phyloP scores from a whole-genome alignment of 805 yeast species.

The Komagataella ulmi region DNA sequence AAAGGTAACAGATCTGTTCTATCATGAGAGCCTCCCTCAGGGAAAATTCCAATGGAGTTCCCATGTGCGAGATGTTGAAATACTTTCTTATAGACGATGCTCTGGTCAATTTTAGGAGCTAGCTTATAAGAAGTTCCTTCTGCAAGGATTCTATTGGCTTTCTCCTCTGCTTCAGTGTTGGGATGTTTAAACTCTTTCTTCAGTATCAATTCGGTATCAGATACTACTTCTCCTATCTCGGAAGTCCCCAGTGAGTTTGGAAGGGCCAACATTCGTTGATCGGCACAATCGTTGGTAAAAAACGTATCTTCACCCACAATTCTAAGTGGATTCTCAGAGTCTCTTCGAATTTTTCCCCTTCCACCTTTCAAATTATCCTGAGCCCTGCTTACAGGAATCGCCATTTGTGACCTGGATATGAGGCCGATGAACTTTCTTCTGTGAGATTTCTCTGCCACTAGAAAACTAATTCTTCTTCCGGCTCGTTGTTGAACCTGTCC shows the following conservation, averaged over 20 bases:
- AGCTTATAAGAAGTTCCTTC: slow-evolving; percentile 48
- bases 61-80: slow-evolving; percentile 74
- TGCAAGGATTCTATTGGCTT: slow-evolving; percentile 23
- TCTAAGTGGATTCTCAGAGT: slow-evolving; percentile 30
- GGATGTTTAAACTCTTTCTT: slow-evolving; percentile 50
- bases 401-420: slow-evolving; percentile 58
- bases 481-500: slow-evolving; percentile 52
- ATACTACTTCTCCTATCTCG: slow-evolving; percentile 51
- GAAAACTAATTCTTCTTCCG: slow-evolving; percentile 32
- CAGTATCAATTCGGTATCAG: slow-evolving; percentile 58
- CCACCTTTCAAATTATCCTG: slow-evolving; percentile 70
- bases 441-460: slow-evolving; percentile 41
- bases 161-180: slow-evolving; percentile 25
- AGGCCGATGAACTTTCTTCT: slow-evolving; percentile 49
- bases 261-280: slow-evolving; percentile 58
- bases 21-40: slow-evolving; percentile 98
- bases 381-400: slow-evolving; percentile 88
- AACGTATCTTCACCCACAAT: slow-evolving; percentile 53
- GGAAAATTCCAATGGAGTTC: slow-evolving; percentile 83
- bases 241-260: slow-evolving; percentile 70
- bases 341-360: slow-evolving; percentile 50
- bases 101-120: slow-evolving; percentile 81
- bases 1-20: slow-evolving; percentile 82
- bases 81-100: slow-evolving; percentile 69
- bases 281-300: slow-evolving; percentile 50